Evolutionary conservation across 257 asterid genomes (phyloP).

Genomic region (Nicotiana knightiana): DNA sequence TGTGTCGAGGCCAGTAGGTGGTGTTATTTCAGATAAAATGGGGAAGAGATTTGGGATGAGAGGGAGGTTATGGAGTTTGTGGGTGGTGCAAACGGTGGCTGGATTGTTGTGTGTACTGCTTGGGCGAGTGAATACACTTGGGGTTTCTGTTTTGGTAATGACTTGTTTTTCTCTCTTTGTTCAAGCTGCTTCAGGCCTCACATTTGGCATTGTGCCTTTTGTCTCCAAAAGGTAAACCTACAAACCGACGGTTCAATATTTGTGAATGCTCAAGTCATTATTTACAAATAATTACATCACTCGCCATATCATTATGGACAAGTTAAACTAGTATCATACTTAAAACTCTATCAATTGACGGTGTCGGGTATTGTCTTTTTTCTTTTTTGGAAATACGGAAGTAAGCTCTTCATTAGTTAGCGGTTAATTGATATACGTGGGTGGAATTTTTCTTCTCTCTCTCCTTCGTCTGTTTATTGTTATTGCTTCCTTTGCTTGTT

Average conservation of each 20-base stretch:
- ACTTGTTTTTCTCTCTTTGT: slow-evolving; percentile 43
- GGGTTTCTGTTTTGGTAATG: slow-evolving; percentile 47
- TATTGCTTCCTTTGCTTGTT: too few species aligned
- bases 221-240: slow-evolving; percentile 47
- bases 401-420: too few species aligned
- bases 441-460: too few species aligned
- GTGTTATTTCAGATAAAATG: slow-evolving; percentile 45
- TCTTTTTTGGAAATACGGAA: too few species aligned
- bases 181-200: slow-evolving; percentile 64
- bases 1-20: slow-evolving; percentile 53
- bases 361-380: too few species aligned
- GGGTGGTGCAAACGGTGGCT: slow-evolving; percentile 46
- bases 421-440: too few species aligned
- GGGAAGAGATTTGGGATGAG: slow-evolving; percentile 53
- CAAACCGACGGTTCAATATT: not conserved
- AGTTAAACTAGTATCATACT: too few species aligned
- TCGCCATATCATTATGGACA: too few species aligned
- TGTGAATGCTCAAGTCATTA: too few species aligned
- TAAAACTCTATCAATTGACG: too few species aligned
- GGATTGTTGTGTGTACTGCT: slow-evolving; percentile 36
- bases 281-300: too few species aligned
- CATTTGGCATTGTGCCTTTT: slow-evolving; percentile 65
- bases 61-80: slow-evolving; percentile 65
- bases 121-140: slow-evolving; percentile 31
- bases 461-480: too few species aligned